phyloP scores from a whole-genome alignment of 805 yeast species.

The Saturnispora ahearnii region DNA sequence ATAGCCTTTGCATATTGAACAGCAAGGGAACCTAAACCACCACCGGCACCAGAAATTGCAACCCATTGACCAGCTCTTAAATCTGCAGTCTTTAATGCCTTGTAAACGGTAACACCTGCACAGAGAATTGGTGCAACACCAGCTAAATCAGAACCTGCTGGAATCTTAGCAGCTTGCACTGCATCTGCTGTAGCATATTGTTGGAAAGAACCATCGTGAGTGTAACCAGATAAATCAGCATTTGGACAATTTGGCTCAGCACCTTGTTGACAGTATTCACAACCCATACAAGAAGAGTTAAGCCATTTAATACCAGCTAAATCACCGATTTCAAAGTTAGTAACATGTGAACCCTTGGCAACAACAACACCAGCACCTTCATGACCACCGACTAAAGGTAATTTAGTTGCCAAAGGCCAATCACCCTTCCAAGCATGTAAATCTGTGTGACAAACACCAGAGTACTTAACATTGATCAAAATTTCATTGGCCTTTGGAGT shows the following conservation, averaged over 20 bases:
- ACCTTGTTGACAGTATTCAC: slow-evolving; percentile 64
- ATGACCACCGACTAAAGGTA: slow-evolving; percentile 81
- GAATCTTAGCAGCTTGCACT: slow-evolving; percentile 74
- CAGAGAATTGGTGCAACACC: slow-evolving; percentile 74
- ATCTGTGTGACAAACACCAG: slow-evolving; percentile 93
- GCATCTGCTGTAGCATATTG: slow-evolving; percentile 87
- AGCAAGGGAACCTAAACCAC: slow-evolving; percentile 74
- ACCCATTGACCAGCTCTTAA: slow-evolving; percentile 75
- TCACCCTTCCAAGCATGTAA: slow-evolving; percentile 93
- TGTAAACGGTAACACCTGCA: slow-evolving; percentile 89
- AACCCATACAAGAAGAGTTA: slow-evolving; percentile 65
- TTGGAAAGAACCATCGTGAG: slow-evolving; percentile 87
- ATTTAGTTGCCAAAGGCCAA: slow-evolving; percentile 72
- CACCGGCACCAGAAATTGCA: slow-evolving; percentile 72
- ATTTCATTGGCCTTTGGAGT: slow-evolving; percentile 69
- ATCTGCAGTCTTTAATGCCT: slow-evolving; percentile 75
- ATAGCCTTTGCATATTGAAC: slow-evolving; percentile 70
- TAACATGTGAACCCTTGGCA: slow-evolving; percentile 61
- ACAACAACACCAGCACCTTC: slow-evolving; percentile 87
- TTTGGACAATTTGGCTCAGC: slow-evolving; percentile 63
- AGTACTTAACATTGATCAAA: slow-evolving; percentile 71
- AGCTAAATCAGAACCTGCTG: slow-evolving; percentile 66
- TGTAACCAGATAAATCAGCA: slow-evolving; percentile 76
- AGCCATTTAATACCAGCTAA: slow-evolving; percentile 80
- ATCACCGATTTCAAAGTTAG: slow-evolving; percentile 69